phyloP scores from a whole-genome alignment of 2,329 filamentous ascomycete species.

The Beauveria asiatica region DNA sequence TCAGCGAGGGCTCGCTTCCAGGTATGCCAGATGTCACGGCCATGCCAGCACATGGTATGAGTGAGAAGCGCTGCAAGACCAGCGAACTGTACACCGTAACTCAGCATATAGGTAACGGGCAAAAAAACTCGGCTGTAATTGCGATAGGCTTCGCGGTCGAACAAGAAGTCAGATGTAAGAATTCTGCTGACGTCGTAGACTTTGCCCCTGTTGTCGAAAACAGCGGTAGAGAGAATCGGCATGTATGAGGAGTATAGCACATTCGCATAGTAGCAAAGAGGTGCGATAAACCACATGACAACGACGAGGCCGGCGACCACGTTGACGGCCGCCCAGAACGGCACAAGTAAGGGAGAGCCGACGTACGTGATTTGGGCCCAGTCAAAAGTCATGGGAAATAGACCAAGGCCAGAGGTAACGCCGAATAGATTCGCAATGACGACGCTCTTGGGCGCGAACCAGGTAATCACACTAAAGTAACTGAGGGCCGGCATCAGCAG shows the following conservation, averaged over 20 bases:
- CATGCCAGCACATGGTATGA: slow-evolving; percentile 79
- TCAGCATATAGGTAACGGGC: slow-evolving; percentile 79
- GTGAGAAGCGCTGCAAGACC: slow-evolving; percentile 70
- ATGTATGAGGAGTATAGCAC: slow-evolving; percentile 75
- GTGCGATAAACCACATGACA: slow-evolving; percentile 79
- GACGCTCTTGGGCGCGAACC: slow-evolving; percentile 82
- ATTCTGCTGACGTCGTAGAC: slow-evolving; percentile 77
- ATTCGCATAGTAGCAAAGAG: slow-evolving; percentile 73
- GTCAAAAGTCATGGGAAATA: slow-evolving; percentile 83
- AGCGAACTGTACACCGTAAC: slow-evolving; percentile 80
- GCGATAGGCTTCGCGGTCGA: slow-evolving; percentile 67
- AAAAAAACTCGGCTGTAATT: slow-evolving; percentile 79
- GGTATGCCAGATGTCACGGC: slow-evolving; percentile 70
- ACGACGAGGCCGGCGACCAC: slow-evolving; percentile 71
- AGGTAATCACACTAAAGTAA: slow-evolving; percentile 84
- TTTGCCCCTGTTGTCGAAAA: slow-evolving; percentile 77
- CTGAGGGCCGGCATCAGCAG: slow-evolving; percentile 75
- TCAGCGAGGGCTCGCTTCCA: slow-evolving; percentile 63
- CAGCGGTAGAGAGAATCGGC: slow-evolving; percentile 74
- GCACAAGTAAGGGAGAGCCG: slow-evolving; percentile 73
- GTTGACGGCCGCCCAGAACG: slow-evolving; percentile 81
- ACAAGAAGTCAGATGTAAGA: slow-evolving; percentile 66
- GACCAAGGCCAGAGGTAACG: slow-evolving; percentile 71
- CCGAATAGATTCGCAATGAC: slow-evolving; percentile 81
- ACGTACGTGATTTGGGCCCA: slow-evolving; percentile 89